Evolutionary conservation across 371 early-diverging fungal genomes (phyloP), one percentile per base, ranked within the genome.

Genomic region (Zancudomyces culisetae): DNA sequence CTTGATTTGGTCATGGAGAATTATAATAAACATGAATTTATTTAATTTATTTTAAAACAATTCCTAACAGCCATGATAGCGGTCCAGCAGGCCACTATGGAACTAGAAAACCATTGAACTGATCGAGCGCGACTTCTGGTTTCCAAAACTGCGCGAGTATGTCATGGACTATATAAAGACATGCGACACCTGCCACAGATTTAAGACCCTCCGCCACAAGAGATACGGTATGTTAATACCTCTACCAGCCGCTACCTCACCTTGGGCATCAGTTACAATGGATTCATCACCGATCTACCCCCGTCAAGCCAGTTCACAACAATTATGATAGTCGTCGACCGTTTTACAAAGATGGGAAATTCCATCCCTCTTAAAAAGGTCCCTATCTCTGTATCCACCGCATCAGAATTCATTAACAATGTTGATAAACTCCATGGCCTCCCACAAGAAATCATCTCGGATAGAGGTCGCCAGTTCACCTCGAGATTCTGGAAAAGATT

Each of bases 261-360:
- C 43, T 1, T 64, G 58, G 61, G 13, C 53, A 0, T 47, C 52
- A 28, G 47, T 63, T 0, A 46, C 58, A 13, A 59, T 70, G 58
- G 71, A 69, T 69, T 67, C 40, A 59, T 70, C 19, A 55, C 54
- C 0, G 56, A 51, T 3, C 56, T 72, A 1, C 72, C 69, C 0
- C n/a, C 24, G 1, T 52, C 59, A 0, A 20, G 41, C 1, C 49
- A 50, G 3, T 52, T 52, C 49, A 54, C 51, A 39, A 58, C 70
- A 1, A 70, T 67, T 30, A 43, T 66, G 2, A 54, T 65, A 0
- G 51, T 70, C 18, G 61, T 67, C 0, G 54, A 63, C 45, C 15
- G 57, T 0, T 39, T 60, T 0, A 50, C 70, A 1, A 72, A 68
- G 49, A 55, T 55, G 43, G 24, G 47, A 0, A 61, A 62, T 30